Base-by-base conservation (phyloP, 192 early-diverging fungal genomes). In the Coemansia sp. region DNA sequence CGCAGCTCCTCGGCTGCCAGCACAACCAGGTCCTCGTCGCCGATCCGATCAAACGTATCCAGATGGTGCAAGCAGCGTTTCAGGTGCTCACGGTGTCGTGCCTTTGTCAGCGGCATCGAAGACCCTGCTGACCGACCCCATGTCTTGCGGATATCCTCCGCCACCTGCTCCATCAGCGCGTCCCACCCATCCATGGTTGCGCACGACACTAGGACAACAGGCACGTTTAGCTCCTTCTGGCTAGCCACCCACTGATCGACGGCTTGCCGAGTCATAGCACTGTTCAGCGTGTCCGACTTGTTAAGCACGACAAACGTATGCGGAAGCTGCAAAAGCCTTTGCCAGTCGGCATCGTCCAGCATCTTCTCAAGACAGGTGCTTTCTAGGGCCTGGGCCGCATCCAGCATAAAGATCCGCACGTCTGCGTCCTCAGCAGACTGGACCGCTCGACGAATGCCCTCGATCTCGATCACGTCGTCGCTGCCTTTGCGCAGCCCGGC, bases 1-100 rank as follows among this genome's bases (percentile, higher is more conserved):
- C 90, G 80, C 57, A 90, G 79, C 66, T 93, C 91, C 69, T 90
- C 91, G 20, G 92, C 92, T 1, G 83, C 86, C 48, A 93, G 71
- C 18, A 93, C 36, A 38, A 38, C 90, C 31, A 90, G 72, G 14
- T 84, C 72, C 11, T 67, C 70, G 11, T 61, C 54, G 30, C 28
- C 54, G 17, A 56, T 65, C 4, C 29, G 63, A 18, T 49, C 66
- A 67, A 85, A 87, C 28, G 63, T 66, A 1, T 83, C 72, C 5
- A 91, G 64, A 36, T 70, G 71, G 4, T 62, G 63, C 22, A 88
- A 11, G 52, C 88, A 90, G 17, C 76, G 75, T 25, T 83, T 67
- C 22, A 91, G 74, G 52, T 89, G 86, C 60, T 86, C 68, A 12
- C 91, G 84, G 68, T 91, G 89, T 25, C 91, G 71, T 14, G 83